Base-by-base conservation (phyloP, 176 grass and related monocot species). In the Zea luxurians region DNA sequence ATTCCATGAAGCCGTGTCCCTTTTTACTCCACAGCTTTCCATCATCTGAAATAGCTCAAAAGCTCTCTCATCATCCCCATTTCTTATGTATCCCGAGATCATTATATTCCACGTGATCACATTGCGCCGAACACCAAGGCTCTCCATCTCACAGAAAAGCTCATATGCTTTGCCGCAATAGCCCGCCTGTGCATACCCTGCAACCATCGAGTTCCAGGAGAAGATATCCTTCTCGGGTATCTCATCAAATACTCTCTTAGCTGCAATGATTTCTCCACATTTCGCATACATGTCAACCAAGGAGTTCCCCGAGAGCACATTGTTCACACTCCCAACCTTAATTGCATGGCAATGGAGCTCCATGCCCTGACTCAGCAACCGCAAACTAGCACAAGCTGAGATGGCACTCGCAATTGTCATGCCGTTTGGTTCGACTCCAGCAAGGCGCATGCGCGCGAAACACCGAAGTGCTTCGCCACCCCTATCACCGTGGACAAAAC, bases 151-250 rank as follows among this genome's bases (percentile, higher is more conserved):
- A 37, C 72, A 86, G 83, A 93, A 93, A 49, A 93, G 80, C 41
- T 88, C 91, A 50, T 90, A 88, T 18, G 88, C 88, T 82, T 91
- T 93, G 53, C 91, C 88, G 43, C 86, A 93, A 49, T 91, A 93
- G 37, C 88, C 88, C 4, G 76, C 83, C 61, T 88, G 88, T 35
- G 88, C 61, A 73, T 88, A 93, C 45, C 88, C 88, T 86, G 83
- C 68, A 86, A 93, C 68, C 86, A 93, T 91, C 71, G 91, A 93
- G 83, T 93, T 93, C 91, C 86, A 93, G 34, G 88, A 91, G 85
- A 93, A 90, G 47, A 93, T 85, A 63, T 91, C 91, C 82, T 93
- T 91, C 55, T 88, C 91, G 0, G 73, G 66, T 55, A 90, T 83
- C 66, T 83, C 70, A 6, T 84, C 82, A 75, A 93, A 93, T 43